Conservation (phyloP, 345 rosid species). For the Limnanthes douglasii region DNA sequence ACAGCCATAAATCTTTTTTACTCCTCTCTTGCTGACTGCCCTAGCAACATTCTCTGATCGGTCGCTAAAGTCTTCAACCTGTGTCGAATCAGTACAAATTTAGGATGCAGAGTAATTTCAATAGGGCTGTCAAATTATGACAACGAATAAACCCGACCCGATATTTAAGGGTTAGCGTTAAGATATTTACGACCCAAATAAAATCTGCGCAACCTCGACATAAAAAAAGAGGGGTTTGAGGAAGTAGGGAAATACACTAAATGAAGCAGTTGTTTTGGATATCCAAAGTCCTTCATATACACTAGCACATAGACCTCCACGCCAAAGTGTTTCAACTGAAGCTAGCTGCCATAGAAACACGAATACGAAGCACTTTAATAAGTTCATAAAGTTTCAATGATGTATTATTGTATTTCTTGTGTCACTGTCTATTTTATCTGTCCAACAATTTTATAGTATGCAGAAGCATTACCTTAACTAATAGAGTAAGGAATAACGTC, state of each 20-base stretch:
- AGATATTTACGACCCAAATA: too few species aligned
- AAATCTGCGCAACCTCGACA: too few species aligned
- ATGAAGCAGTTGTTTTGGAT: conserved; percentile 14
- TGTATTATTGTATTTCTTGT: not conserved
- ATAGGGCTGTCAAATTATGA: too few species aligned
- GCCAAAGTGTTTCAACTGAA: conserved; percentile 38
- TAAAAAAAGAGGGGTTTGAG: not conserved
- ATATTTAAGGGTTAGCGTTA: too few species aligned
- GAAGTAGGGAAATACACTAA: conserved; percentile 17
- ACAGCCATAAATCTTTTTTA: conserved; percentile 18
- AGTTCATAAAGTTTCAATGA: not conserved
- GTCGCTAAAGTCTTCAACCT: conserved; percentile 41
- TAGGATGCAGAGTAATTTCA: too few species aligned
- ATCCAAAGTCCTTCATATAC: conserved; percentile 27
- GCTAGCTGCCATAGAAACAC: conserved; percentile 20
- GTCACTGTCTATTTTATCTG: not conserved
- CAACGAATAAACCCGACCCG: too few species aligned
- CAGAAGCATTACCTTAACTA: conserved; percentile 16
- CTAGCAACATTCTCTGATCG: conserved; percentile 29
- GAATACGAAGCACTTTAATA: not conserved
- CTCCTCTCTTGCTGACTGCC: conserved; percentile 22
- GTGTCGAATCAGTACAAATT: not conserved
- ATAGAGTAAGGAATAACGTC: conserved; percentile 14
- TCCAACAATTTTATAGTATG: not conserved
- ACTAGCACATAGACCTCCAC: conserved; percentile 35